Evolutionary conservation across 139 green algal genomes (phyloP).

Genomic region (Helicosporidium sp.): DNA sequence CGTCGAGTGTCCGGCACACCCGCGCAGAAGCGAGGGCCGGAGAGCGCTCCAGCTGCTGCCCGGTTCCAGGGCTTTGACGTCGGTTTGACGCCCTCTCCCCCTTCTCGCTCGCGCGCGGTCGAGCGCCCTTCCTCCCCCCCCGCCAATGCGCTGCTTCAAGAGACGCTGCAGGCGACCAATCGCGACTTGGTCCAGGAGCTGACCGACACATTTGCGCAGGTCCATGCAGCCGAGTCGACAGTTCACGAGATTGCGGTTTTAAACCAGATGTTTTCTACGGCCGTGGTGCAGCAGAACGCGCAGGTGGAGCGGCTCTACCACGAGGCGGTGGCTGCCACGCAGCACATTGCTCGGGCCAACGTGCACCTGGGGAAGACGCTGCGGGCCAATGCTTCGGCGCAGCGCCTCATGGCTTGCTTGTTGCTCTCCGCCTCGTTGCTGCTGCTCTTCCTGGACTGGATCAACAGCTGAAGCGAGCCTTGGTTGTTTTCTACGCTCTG

Average conservation of each 20-base stretch:
- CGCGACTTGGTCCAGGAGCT: conserved; percentile 30
- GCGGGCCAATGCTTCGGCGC: conserved; percentile 24
- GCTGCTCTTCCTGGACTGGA: conserved; percentile 63
- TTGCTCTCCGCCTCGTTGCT: conserved; percentile 29
- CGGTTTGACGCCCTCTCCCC: too few species aligned
- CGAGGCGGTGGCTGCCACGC: conserved; percentile 9
- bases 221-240: conserved; percentile 31
- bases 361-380: conserved; percentile 54
- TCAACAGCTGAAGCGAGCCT: too few species aligned
- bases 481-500: not conserved
- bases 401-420: conserved; percentile 38
- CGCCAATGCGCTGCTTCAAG: too few species aligned
- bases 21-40: conserved; percentile 2
- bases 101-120: too few species aligned
- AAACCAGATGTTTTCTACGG: conserved; percentile 52
- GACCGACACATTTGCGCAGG: conserved; percentile 5
- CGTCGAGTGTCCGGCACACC: not conserved
- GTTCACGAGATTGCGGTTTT: conserved; percentile 53
- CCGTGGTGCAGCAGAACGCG: conserved; percentile 48
- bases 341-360: conserved; percentile 16
- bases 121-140: too few species aligned
- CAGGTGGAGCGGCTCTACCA: conserved; percentile 61
- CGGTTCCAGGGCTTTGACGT: too few species aligned
- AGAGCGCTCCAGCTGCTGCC: not conserved
- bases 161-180: not conserved